Evolutionary conservation across 2,329 filamentous ascomycete species (phyloP), one percentile per base, ranked within the genome.

Genomic region (Paraphaeosphaeria minitans): DNA sequence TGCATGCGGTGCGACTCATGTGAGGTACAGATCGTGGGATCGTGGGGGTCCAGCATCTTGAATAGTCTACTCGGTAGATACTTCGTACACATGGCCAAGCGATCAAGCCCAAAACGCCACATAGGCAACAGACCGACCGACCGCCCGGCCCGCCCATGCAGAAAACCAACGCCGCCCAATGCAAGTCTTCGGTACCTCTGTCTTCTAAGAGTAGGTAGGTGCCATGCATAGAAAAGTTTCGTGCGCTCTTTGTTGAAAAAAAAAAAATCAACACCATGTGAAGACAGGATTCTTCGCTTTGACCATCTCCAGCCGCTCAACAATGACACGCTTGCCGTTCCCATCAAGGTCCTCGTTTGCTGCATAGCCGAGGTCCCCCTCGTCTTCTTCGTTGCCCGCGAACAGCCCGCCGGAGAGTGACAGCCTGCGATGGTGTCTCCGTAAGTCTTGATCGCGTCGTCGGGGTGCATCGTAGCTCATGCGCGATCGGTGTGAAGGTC

Each of bases 201-300:
- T 37, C 29, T 10, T 58, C 54, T 41, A 45, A 52, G 39, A 57
- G 57, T 42, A 52, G 50, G 57, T 42, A 52, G 50, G 13, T 47
- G 16, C 14, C 49, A 33, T 29, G 55, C 39, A 56, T 12, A 52
- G 47, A 8, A 39, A n/a, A 9, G 16, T n/a, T 27, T 39, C 37
- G 16, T 22, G 41, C 19, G 4, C n/a, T 43, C 19, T 22, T 21
- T 22, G 41, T 22, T 8, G 29, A 31, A 12, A 5, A 9, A 47
- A 43, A 41, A 48, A 52, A 57, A 59, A 60, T 45, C 66, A 98
- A 82, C 95, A 99, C 91, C 95, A 99, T 46, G 91, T 97, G 78
- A 99, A 99, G 33, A 99, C 93, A 1, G 95, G 95, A 74, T 96
- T 96, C 75, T 90, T 90, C 73, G 89, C 92, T 83, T 98, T 98